These are phyloP conservation scores for Kluyveromyces aestuarii DNA, from an alignment of 805 yeast species.

Conservation along the genomic window DNA sequence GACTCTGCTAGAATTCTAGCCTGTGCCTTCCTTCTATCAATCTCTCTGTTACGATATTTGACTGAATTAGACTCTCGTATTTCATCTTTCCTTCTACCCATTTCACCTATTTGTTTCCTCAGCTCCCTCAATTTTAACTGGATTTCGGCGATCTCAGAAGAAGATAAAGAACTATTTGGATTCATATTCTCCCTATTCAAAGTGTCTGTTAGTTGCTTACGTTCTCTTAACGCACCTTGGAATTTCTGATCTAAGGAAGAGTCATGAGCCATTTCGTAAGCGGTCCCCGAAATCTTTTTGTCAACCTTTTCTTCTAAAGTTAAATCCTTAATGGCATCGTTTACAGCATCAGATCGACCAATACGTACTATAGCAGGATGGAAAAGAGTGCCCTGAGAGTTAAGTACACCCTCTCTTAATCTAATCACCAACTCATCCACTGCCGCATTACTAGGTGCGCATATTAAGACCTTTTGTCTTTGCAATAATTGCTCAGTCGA, in stretches of 20 bases:
- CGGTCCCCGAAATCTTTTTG: constrained; percentile 36
- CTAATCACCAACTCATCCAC: constrained; percentile 91
- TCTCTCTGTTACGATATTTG: constrained; percentile 64
- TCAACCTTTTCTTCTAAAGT: constrained; percentile 85
- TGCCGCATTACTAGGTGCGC: constrained; percentile 99
- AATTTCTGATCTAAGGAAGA: constrained; percentile 39
- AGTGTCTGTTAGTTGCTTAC: constrained; percentile 44
- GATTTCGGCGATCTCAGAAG: constrained; percentile 39
- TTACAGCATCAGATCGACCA: constrained; percentile 84
- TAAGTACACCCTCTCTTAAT: constrained; percentile 59
- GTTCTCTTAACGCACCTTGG: constrained; percentile 46
- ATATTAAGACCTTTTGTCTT: constrained; percentile 60
- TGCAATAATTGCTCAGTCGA: constrained; percentile 19
- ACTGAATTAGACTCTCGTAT: constrained; percentile 67
- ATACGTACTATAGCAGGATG: constrained; percentile 71
- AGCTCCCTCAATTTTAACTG: constrained; percentile 46
- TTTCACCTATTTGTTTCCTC: constrained; percentile 51
- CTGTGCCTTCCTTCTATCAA: constrained; percentile 67
- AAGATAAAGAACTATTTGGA: constrained; percentile 36
- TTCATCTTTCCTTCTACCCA: constrained; percentile 68
- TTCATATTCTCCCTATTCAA: constrained; percentile 34
- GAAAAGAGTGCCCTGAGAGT: constrained; percentile 43
- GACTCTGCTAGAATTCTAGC: constrained; percentile 62
- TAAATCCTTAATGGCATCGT: constrained; percentile 68
- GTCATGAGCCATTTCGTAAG: constrained; percentile 29